Evolutionary conservation across 129 eudicot species (phyloP).

Genomic region (Chrysanthemum makinoi): DNA sequence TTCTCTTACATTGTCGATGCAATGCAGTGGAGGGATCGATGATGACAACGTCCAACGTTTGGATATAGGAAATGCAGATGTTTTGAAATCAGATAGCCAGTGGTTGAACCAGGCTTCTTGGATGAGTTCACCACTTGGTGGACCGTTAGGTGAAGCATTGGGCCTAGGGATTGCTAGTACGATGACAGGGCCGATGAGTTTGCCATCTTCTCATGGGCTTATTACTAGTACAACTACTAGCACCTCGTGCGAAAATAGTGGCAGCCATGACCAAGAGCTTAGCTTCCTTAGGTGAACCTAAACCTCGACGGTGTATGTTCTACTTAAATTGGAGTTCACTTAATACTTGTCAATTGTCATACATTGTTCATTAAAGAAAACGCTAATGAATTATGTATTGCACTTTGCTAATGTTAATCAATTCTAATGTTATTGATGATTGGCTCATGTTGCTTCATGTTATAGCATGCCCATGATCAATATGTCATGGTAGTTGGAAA

Average conservation of each 20-base stretch:
- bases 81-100: slow-evolving; percentile 27
- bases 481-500: slow-evolving; percentile 18
- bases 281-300: slow-evolving; percentile 22
- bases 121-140: slow-evolving; percentile 66
- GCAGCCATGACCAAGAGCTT: slow-evolving; percentile 29
- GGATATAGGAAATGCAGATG: slow-evolving; percentile 23
- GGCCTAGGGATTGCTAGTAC: slow-evolving; percentile 49
- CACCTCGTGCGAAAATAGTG: slow-evolving; percentile 46
- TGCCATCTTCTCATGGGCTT: slow-evolving; percentile 33
- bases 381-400: slow-evolving; percentile 24
- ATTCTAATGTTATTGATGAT: too few relatives aligned
- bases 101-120: slow-evolving; percentile 49
- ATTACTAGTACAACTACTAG: slow-evolving; percentile 39
- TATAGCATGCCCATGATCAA: slow-evolving; percentile 5
- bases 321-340: slow-evolving; percentile 21
- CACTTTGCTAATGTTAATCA: slow-evolving; percentile 5
- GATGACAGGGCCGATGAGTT: slow-evolving; percentile 10
- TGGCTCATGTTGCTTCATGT: slow-evolving; percentile 1
- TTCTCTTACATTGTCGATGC: slow-evolving; percentile 56
- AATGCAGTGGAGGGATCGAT: slow-evolving; percentile 40
- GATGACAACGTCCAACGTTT: slow-evolving; percentile 15
- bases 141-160: slow-evolving; percentile 82
- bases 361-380: slow-evolving; percentile 15
- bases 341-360: slow-evolving; percentile 1
- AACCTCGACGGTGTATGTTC: slow-evolving; percentile 11